Percentiles rank a stretch among this genome's conserved stretches.
Conservation (phyloP, 2,329 filamentous ascomycete genomes). For the Westerdykella sp. region DNA sequence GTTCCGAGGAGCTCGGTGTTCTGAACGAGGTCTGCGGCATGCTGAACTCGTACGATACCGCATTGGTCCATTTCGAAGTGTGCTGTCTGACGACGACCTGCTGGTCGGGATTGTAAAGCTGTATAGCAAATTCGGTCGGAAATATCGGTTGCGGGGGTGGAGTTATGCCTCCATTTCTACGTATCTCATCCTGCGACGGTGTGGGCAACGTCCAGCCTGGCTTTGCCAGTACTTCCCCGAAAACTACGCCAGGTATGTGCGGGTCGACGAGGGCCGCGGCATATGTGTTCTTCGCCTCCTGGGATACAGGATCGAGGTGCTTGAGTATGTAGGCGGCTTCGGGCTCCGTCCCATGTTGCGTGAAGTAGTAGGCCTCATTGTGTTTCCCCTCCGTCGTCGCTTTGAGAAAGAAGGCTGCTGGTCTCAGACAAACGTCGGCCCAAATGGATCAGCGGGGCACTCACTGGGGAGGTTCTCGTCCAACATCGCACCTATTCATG, state of each 20-base stretch:
- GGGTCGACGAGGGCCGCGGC: conserved; percentile 80
- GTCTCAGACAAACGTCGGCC: conserved; percentile 6
- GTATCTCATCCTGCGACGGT: conserved; percentile 73
- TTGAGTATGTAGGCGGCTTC: conserved; percentile 73
- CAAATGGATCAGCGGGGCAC: conserved; percentile 32
- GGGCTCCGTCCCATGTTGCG: conserved; percentile 74
- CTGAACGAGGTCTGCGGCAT: conserved; percentile 82
- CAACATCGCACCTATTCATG: conserved; percentile 54
- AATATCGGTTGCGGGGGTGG: conserved; percentile 65
- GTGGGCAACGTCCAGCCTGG: conserved; percentile 82
- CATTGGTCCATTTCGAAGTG: conserved; percentile 71
- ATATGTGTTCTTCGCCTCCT: conserved; percentile 73
- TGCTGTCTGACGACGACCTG: conserved; percentile 64
- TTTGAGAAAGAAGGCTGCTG: conserved; percentile 55
- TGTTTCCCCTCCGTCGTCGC: conserved; percentile 47
- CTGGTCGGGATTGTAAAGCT: conserved; percentile 92
- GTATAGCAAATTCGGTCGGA: conserved; percentile 72
- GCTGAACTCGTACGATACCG: conserved; percentile 83
- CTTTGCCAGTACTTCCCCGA: conserved; percentile 75
- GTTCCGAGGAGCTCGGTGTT: conserved; percentile 66
- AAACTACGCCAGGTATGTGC: conserved; percentile 72
- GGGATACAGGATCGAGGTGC: conserved; percentile 64
- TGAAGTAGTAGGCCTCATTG: conserved; percentile 50
- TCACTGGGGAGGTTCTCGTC: conserved; percentile 79
- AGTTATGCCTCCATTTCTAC: conserved; percentile 59